Percentiles rank a stretch among this genome's conserved stretches.
Conservation (phyloP, 768 basidiomycete genomes). For the Pluteus cervinus region DNA sequence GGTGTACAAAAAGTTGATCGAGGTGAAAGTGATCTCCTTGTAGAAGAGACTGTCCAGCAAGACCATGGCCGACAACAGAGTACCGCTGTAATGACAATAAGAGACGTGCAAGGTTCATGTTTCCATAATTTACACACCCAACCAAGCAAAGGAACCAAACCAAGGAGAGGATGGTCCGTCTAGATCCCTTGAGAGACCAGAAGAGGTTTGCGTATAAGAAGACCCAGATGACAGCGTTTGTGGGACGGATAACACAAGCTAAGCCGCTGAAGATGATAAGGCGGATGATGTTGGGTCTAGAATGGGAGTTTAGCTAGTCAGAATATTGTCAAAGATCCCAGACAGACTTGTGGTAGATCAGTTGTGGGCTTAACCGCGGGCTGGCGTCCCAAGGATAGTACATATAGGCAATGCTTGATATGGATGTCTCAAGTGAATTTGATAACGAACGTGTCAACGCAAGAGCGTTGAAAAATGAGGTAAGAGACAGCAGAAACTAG, state of each 20-base stretch:
- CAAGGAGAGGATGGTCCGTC: too few species aligned
- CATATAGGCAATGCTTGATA: slow-evolving; percentile 72
- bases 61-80: slow-evolving; percentile 26
- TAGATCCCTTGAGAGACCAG: slow-evolving; percentile 41
- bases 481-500: slow-evolving; percentile 80
- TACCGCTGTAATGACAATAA: slow-evolving; percentile 17
- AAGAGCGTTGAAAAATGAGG: slow-evolving; percentile 83
- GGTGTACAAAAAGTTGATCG: slow-evolving; percentile 74
- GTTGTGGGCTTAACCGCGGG: slow-evolving; percentile 25
- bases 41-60: slow-evolving; percentile 70
- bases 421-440: slow-evolving; percentile 87
- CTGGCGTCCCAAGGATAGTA: slow-evolving; percentile 69
- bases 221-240: slow-evolving; percentile 82
- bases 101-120: too few species aligned
- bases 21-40: slow-evolving; percentile 59
- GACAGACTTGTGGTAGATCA: slow-evolving; percentile 34
- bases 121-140: too few species aligned
- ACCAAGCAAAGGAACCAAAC: too few species aligned
- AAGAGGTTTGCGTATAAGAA: slow-evolving; percentile 58
- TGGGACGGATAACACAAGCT: slow-evolving; percentile 81
- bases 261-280: slow-evolving; percentile 61
- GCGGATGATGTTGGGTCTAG: slow-evolving; percentile 26
- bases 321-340: not conserved
- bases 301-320: slow-evolving; percentile 10
- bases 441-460: slow-evolving; percentile 84